Base-by-base conservation (phyloP, 495 filamentous ascomycete species). In the Chaetomium fimeti region DNA sequence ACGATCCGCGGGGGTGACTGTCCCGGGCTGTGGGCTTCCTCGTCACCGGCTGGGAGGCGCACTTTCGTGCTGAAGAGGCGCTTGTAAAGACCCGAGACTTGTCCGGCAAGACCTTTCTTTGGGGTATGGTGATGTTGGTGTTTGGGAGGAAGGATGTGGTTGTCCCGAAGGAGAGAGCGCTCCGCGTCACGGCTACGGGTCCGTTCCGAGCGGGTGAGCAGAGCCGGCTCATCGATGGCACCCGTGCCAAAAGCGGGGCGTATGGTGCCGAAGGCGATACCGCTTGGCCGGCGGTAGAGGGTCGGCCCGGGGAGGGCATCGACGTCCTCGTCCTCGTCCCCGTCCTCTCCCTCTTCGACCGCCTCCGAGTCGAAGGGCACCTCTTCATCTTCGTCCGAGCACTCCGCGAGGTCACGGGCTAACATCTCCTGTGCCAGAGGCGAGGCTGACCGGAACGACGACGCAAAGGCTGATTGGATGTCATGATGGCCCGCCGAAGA, bases 131-230 rank as follows among this genome's bases (percentile, higher is more conserved):
- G 62, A 38, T 67, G 56, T 5, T 79, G 74, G 68, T 87, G 83
- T 66, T 89, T 88, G 7, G 87, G 84, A 3, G 86, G 83, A 12
- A 92, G 82, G 57, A 94, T 71, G 69, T 89, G 79, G 69, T 93
- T 94, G 70, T 96, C 91, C 57, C 87, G 78, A 36, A 96, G 75
- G 38, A 97, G 76, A 53, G 87, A 85, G 56, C 89, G 80, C 73
- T 94, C 92, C 48, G 91, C 89, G 42, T 87, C 80, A 20, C 88
- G 82, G 38, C 85, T 87, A 43, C 84, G 82, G 25, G 85, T 79
- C 20, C 82, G 79, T 63, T 95, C 92, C 25, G 81, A 78, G 61
- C 83, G 83, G 0, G 84, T 86, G 53, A 91, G 72, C 24, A 78
- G 72, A 1, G 75, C 73, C 1, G 73, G 72, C 3, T 79, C 76